Evolutionary conservation across 176 grass and related monocot genomes (phyloP).

Genomic region (Triticum turgidum): DNA sequence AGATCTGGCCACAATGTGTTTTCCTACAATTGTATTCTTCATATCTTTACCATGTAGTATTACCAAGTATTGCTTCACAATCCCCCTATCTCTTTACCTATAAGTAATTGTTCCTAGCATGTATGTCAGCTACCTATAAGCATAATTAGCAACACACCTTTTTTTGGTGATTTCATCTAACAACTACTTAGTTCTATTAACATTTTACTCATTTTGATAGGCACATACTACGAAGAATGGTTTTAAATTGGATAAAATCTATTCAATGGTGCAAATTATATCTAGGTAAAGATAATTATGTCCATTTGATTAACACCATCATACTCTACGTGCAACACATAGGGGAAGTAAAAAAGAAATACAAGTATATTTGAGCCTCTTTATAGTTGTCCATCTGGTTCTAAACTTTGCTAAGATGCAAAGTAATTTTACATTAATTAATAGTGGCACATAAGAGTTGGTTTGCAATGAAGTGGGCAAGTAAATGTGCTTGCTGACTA

Average conservation of each 20-base stretch:
- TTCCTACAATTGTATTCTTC: too few species aligned
- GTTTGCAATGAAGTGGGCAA: too few species aligned
- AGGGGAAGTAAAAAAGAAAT: background rate
- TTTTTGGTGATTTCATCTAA: conserved; percentile 12
- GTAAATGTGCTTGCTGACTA: background rate
- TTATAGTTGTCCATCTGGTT: background rate
- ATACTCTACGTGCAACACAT: background rate
- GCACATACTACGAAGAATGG: conserved; percentile 65
- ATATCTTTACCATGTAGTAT: too few species aligned
- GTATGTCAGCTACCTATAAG: background rate
- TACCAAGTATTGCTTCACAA: too few species aligned
- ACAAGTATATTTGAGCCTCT: background rate
- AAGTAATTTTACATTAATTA: background rate
- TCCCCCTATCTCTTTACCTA: background rate
- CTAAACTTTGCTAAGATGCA: background rate
- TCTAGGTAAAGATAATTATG: conserved; percentile 47
- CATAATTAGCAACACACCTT: background rate
- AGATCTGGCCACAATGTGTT: too few species aligned
- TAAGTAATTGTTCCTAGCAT: background rate
- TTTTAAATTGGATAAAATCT: conserved; percentile 92
- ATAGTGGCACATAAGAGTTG: background rate
- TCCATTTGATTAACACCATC: background rate
- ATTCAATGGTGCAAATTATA: conserved; percentile 96
- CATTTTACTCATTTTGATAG: background rate
- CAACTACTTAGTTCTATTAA: conserved; percentile 12